Percentiles rank a stretch among this genome's conserved stretches.
These are phyloP conservation scores for Suillus discolor DNA, from an alignment of 768 basidiomycete species.

Conservation along the genomic window DNA sequence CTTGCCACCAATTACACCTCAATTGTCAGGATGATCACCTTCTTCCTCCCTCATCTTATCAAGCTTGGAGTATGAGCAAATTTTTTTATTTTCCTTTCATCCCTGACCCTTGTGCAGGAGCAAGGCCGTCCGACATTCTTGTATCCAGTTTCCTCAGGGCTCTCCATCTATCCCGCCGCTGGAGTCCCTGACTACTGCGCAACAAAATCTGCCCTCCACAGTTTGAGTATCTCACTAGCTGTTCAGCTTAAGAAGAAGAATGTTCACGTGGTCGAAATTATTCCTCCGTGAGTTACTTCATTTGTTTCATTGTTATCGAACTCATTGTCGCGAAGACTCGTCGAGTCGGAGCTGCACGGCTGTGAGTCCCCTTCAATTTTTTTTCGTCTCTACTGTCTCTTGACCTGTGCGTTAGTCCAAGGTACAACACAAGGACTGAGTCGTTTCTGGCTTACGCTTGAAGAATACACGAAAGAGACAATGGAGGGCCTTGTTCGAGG, in stretches of 20 bases:
- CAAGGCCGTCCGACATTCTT: slow-evolving; percentile 50
- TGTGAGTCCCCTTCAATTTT: slow-evolving; percentile 36
- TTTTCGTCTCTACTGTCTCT: slow-evolving; percentile 16
- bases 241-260: slow-evolving; percentile 49
- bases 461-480: slow-evolving; percentile 44
- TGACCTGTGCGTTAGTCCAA: slow-evolving; percentile 59
- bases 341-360: slow-evolving; percentile 66
- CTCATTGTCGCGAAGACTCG: slow-evolving; percentile 38
- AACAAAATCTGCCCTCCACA: slow-evolving; percentile 60
- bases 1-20: slow-evolving; percentile 57
- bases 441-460: slow-evolving; percentile 59
- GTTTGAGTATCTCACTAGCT: slow-evolving; percentile 49
- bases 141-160: slow-evolving; percentile 52
- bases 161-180: slow-evolving; percentile 47
- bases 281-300: slow-evolving; percentile 53
- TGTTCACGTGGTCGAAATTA: slow-evolving; percentile 56
- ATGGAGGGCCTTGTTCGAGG: slow-evolving; percentile 42
- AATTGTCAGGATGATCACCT: slow-evolving; percentile 47
- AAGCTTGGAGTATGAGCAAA: slow-evolving; percentile 49
- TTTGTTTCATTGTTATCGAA: slow-evolving; percentile 12
- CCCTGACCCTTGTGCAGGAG: slow-evolving; percentile 25
- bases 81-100: neutral
- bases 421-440: slow-evolving; percentile 49
- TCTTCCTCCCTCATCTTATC: slow-evolving; percentile 56
- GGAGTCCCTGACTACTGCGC: slow-evolving; percentile 54